Evolutionary conservation across 23 red algal species (phyloP).

Genomic region (Gracilaria domingensis): DNA sequence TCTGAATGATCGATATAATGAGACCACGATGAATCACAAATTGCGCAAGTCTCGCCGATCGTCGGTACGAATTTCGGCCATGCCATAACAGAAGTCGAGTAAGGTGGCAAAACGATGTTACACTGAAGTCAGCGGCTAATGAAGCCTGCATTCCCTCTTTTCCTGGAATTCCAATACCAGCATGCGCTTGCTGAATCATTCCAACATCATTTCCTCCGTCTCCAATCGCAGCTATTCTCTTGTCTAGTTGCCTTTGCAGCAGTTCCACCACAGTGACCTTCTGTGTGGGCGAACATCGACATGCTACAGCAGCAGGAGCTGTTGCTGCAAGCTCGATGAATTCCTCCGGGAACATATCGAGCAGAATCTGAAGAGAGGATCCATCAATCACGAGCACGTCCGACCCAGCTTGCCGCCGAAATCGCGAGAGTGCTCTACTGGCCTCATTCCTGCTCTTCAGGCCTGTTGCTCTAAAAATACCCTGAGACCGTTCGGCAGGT

Average conservation of each 20-base stretch:
- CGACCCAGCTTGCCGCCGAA: slow-evolving; percentile 67
- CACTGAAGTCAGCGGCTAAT: slow-evolving; percentile 89
- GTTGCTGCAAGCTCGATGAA: slow-evolving; percentile 84
- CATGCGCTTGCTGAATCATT: slow-evolving; percentile 96
- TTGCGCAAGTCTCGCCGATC: slow-evolving; percentile 92
- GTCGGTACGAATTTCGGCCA: slow-evolving; percentile 93
- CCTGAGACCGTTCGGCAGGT: slow-evolving; percentile 79
- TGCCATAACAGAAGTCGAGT: slow-evolving; percentile 95
- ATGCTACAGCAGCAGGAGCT: slow-evolving; percentile 93
- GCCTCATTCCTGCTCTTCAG: slow-evolving; percentile 76
- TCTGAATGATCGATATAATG: slow-evolving; percentile 97
- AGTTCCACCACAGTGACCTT: slow-evolving; percentile 84
- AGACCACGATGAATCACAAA: slow-evolving; percentile 98
- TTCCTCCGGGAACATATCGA: slow-evolving; percentile 82
- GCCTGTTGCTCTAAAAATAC: slow-evolving; percentile 86
- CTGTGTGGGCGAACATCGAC: slow-evolving; percentile 94
- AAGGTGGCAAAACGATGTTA: slow-evolving; percentile 89
- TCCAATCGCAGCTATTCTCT: slow-evolving; percentile 92
- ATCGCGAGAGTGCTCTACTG: slow-evolving; percentile 68
- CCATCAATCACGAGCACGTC: slow-evolving; percentile 95
- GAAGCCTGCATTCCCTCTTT: slow-evolving; percentile 97
- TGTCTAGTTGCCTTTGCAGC: slow-evolving; percentile 65
- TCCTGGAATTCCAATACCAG: slow-evolving; percentile 98
- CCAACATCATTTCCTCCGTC: slow-evolving; percentile 98
- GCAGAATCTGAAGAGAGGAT: slow-evolving; percentile 77